Conservation (phyloP, 768 basidiomycete genomes). For the Asterophora parasitica region DNA sequence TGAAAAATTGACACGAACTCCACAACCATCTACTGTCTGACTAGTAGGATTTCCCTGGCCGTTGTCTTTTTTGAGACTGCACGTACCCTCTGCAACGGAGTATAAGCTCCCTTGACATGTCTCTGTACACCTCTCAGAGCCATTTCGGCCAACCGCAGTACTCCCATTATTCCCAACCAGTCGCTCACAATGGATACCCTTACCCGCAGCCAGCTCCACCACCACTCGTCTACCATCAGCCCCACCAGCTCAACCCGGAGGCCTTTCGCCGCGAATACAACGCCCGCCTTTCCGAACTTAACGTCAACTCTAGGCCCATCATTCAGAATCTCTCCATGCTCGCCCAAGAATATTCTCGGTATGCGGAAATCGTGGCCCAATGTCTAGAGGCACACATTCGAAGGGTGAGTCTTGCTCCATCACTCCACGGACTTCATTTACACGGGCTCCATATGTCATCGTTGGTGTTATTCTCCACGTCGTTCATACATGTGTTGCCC, state of each 20-base stretch:
- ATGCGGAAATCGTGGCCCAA: slow-evolving; percentile 73
- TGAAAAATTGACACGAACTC: slow-evolving; percentile 34
- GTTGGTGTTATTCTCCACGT: slow-evolving; percentile 13
- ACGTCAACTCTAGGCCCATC: slow-evolving; percentile 91
- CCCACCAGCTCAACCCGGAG: slow-evolving; percentile 58
- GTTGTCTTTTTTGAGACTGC: slow-evolving; percentile 16
- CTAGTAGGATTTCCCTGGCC: slow-evolving; percentile 11
- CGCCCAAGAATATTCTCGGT: slow-evolving; percentile 81
- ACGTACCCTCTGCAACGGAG: not conserved
- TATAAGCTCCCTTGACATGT: slow-evolving; percentile 44
- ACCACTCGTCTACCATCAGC: slow-evolving; percentile 34
- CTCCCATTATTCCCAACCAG: slow-evolving; percentile 42
- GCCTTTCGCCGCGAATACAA: slow-evolving; percentile 78
- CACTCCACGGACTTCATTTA: slow-evolving; percentile 1
- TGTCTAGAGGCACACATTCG: slow-evolving; percentile 83
- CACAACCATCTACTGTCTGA: slow-evolving; percentile 12
- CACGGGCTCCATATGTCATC: slow-evolving; percentile 19
- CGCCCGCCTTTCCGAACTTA: slow-evolving; percentile 71
- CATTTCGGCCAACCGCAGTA: slow-evolving; percentile 58
- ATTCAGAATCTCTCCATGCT: slow-evolving; percentile 91
- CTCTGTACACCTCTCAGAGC: slow-evolving; percentile 54
- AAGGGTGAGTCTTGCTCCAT: slow-evolving; percentile 67
- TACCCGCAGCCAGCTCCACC: slow-evolving; percentile 42
- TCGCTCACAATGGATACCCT: slow-evolving; percentile 37
- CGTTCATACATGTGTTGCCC: slow-evolving; percentile 22